Evolutionary conservation across 768 basidiomycete species (phyloP), one percentile per base, ranked within the genome.

Genomic region (Leccinum broughii): DNA sequence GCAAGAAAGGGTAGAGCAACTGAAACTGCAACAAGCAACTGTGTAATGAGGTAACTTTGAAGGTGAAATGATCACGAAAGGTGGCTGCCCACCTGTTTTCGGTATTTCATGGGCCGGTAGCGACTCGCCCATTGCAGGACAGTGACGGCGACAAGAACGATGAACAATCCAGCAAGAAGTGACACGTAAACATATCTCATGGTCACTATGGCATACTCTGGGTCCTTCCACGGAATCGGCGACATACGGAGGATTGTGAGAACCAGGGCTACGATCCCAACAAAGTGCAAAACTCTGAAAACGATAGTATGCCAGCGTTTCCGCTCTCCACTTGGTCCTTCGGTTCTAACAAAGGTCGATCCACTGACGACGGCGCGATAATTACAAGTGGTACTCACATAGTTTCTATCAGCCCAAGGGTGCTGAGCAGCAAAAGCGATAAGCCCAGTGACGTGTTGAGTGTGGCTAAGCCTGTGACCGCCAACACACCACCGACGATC

Each of bases 1-100:
- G 81, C 83, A 37, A 90, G 76, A 72, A 87, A 83, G 4, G 86
- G 86, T 11, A 89, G 74, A 10, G 84, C 84, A 51, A 74, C 26
- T 20, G 83, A 75, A 53, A 88, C 74, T 22, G 84, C 86, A 30
- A 67, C 63, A 44, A 90, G 78, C 14, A 90, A 77, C 88, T 89
- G 57, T 54, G 57, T 24, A 24, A 51, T 39, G 52, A 41, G 15
- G 41, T 41, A n/a, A 41, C 3, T 71, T 34, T 34, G 34, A 26
- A 61, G 59, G 44, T 20, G 55, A 30, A n/a, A 56, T 37, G 55
- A 17, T 13, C 11, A 63, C 54, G 46, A 35, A 37, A 39, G 22
- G 22, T 9, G 17, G 30, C 61, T 68, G 81, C 85, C 58, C 67
- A 70, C 72, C 61, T 64, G 64, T 54, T 65, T 68, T 60, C 62